Evolutionary conservation across 2,329 filamentous ascomycete species (phyloP), one percentile per base, ranked within the genome.

Genomic region (Huntiella bhutanensis): DNA sequence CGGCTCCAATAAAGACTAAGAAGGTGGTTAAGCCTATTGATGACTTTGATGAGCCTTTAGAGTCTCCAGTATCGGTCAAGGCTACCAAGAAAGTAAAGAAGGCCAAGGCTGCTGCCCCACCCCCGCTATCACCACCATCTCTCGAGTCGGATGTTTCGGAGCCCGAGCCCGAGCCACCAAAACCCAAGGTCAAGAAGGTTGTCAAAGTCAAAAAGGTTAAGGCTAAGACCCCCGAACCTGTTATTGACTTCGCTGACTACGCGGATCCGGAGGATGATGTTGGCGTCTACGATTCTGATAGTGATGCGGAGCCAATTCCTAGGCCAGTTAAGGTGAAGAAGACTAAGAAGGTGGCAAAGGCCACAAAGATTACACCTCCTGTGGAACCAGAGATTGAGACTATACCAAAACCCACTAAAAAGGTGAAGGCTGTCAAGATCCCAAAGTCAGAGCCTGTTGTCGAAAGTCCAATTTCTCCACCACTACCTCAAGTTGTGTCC

Each of bases 61-160:
- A 45, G 10, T 13, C 33, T 13, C 35, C 8, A 10, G 33, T 37
- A n/a, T 12, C 42, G 8, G 33, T 22, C 7, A 39, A 39, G 11
- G 44, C 40, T n/a, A 42, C 28, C 19, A 34, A 17, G 28, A 37
- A 13, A 10, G 36, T 39, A 22, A 46, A 46, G 36, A 37, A 39
- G 15, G 10, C 38, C 8, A 49, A 45, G 33, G n/a, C 33, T 37
- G 33, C 16, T 16, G 22, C 22, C 22, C 53, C 57, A 13, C 52
- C 52, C 5, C 53, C 55, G 48, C 47, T 53, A 12, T 52, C 57
- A 13, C 52, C 52, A 7, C 53, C 55, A 49, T 47, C 54, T 10
- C 53, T 54, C 16, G 52, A 54, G 11, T 50, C 56, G 19, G 28
- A 19, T 5, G 48, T 55, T 32, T 44, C 53, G 19, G 53, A 51